Conservation (phyloP, 805 yeast species). For the Dipodascus albidus region DNA sequence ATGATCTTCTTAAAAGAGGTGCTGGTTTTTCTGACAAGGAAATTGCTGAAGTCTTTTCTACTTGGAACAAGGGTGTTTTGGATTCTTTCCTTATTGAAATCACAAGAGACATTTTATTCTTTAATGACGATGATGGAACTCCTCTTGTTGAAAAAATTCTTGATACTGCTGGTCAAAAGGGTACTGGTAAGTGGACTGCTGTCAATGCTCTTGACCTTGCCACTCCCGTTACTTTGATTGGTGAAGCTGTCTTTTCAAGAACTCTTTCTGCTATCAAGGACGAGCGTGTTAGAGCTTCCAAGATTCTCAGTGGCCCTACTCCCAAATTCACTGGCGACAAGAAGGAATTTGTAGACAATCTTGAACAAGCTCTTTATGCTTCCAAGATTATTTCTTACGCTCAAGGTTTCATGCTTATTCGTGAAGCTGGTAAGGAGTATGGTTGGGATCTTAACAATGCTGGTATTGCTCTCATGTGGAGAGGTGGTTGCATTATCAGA, state of each 20-base stretch:
- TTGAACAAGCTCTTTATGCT: slow-evolving; percentile 97
- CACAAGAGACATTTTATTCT: slow-evolving; percentile 88
- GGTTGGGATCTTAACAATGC: slow-evolving; percentile 97
- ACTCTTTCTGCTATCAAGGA: slow-evolving; percentile 85
- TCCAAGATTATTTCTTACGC: slow-evolving; percentile 97
- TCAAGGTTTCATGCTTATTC: slow-evolving; percentile 98
- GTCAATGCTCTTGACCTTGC: slow-evolving; percentile 95
- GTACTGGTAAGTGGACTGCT: slow-evolving; percentile 99
- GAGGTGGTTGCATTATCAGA: slow-evolving; percentile 99
- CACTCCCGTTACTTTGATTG: slow-evolving; percentile 95
- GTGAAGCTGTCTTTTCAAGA: slow-evolving; percentile 97
- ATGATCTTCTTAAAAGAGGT: slow-evolving; percentile 88
- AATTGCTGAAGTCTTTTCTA: slow-evolving; percentile 81
- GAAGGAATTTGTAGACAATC: slow-evolving; percentile 75
- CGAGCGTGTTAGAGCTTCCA: slow-evolving; percentile 84
- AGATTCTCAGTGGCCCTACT: slow-evolving; percentile 68
- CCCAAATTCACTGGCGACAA: slow-evolving; percentile 63
- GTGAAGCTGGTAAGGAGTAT: slow-evolving; percentile 96
- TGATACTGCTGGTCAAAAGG: slow-evolving; percentile 98
- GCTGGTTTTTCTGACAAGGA: slow-evolving; percentile 86
- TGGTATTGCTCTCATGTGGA: slow-evolving; percentile 98
- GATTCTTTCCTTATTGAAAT: slow-evolving; percentile 96
- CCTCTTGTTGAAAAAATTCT: slow-evolving; percentile 94
- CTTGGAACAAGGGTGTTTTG: slow-evolving; percentile 95
- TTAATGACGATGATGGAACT: slow-evolving; percentile 78